A percentile compares a stretch with the other conserved stretches of the same genome.
These are phyloP conservation scores for Aspergillus sparsus DNA, from an alignment of 495 filamentous ascomycete genomes.

Conservation along the genomic window DNA sequence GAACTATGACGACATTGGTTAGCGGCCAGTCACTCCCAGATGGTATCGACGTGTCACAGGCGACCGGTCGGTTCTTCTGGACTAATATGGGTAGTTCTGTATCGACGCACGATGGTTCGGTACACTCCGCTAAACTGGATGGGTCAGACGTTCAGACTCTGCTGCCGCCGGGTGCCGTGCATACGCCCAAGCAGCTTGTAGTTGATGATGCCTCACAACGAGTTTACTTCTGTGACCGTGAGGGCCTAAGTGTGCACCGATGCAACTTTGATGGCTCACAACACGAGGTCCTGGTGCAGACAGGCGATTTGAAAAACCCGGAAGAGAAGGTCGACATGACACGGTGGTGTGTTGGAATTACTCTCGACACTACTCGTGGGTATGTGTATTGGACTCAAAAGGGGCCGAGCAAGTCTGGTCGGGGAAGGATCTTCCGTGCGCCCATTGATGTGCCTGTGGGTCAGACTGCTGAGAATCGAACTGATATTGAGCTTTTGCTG, in stretches of 20 bases:
- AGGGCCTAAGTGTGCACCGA: constrained; percentile 51
- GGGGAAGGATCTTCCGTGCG: constrained; percentile 51
- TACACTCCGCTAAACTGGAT: constrained; percentile 48
- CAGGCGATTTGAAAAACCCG: constrained; percentile 28
- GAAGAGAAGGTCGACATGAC: constrained; percentile 32
- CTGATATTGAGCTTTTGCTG: constrained; percentile 47
- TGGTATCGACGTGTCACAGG: constrained; percentile 44
- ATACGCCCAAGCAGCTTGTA: constrained; percentile 58
- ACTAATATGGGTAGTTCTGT: constrained; percentile 51
- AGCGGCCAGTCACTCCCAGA: constrained; percentile 45
- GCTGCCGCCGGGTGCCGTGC: constrained; percentile 37
- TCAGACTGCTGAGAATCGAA: constrained; percentile 29
- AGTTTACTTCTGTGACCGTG: constrained; percentile 58
- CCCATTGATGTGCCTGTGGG: constrained; percentile 38
- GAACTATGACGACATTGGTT: constrained; percentile 30
- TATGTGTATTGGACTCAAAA: constrained; percentile 62
- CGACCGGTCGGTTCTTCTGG: constrained; percentile 49
- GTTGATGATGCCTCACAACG: constrained; percentile 32
- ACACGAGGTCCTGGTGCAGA: constrained; percentile 44
- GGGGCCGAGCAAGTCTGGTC: constrained; percentile 46
- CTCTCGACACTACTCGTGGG: constrained; percentile 35
- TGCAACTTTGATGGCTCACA: constrained; percentile 48
- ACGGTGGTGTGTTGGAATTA: constrained; percentile 57
- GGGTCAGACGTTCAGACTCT: constrained; percentile 43
- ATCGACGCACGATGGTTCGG: constrained; percentile 41